Conservation (phyloP, 768 basidiomycete species). For the Lentinula lateritia region DNA sequence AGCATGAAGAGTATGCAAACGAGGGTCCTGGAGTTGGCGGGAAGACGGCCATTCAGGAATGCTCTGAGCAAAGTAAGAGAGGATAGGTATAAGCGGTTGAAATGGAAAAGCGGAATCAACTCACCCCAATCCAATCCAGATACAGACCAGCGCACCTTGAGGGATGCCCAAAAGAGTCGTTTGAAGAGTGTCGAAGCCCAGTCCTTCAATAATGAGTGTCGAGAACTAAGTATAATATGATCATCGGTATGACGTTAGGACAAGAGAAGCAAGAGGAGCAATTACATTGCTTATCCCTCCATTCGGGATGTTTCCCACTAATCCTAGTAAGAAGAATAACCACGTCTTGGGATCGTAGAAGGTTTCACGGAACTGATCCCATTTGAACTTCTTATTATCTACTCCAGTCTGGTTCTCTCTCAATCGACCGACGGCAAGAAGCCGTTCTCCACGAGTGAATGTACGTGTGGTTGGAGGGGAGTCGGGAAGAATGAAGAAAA, state of each 20-base stretch:
- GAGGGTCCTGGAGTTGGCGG: slow-evolving; percentile 7
- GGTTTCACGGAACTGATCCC: slow-evolving; percentile 11
- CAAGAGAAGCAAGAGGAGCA: not conserved
- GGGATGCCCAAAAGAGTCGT: slow-evolving; percentile 11
- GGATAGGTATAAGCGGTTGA: not conserved
- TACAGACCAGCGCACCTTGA: slow-evolving; percentile 7
- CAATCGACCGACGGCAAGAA: slow-evolving; percentile 22
- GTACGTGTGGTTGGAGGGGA: slow-evolving; percentile 17
- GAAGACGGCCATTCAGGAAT: slow-evolving; percentile 7
- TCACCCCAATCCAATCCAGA: slow-evolving; percentile 9
- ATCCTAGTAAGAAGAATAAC: slow-evolving; percentile 18
- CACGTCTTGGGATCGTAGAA: slow-evolving; percentile 20
- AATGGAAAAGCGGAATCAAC: not conserved
- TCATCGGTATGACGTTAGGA: not conserved
- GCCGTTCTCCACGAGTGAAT: slow-evolving; percentile 19
- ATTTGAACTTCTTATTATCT: slow-evolving; percentile 10
- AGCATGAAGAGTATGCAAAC: slow-evolving; percentile 10
- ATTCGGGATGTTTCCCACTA: slow-evolving; percentile 21
- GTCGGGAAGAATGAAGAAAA: slow-evolving; percentile 23
- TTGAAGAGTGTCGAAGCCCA: slow-evolving; percentile 17
- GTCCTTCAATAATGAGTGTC: slow-evolving; percentile 14
- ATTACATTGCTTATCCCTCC: slow-evolving; percentile 7
- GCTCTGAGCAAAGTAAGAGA: slow-evolving; percentile 1
- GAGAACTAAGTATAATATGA: slow-evolving; percentile 1
- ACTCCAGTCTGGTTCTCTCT: slow-evolving; percentile 17